These are phyloP conservation scores for Coniochaeta sp. DNA, from an alignment of 2,329 filamentous ascomycete species.

Conservation along the genomic window DNA sequence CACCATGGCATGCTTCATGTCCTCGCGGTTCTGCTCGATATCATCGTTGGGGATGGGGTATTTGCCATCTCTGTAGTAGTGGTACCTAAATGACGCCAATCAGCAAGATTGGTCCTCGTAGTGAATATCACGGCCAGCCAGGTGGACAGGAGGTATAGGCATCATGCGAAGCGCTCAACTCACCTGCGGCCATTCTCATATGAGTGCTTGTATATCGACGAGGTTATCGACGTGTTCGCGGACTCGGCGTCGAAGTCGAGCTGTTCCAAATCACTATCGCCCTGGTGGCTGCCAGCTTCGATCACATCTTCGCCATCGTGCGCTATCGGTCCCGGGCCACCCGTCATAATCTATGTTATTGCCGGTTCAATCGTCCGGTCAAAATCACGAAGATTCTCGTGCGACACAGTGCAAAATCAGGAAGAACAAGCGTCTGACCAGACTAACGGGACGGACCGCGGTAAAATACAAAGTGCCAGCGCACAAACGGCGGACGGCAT, in stretches of 20 bases:
- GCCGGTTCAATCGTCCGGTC: not conserved
- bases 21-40: slow-evolving; percentile 33
- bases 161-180: not conserved
- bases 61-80: slow-evolving; percentile 30
- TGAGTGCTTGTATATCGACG: not conserved
- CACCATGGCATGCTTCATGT: slow-evolving; percentile 34
- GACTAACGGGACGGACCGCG: not conserved
- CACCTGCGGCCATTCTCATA: not conserved
- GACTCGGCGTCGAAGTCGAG: not conserved
- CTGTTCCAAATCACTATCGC: not conserved
- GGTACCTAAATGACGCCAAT: slow-evolving; percentile 20
- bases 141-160: not conserved
- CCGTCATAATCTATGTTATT: not conserved
- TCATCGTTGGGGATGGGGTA: slow-evolving; percentile 36
- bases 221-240: not conserved
- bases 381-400: not conserved
- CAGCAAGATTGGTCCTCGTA: not conserved
- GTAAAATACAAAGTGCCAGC: not conserved
- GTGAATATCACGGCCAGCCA: not conserved
- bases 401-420: not conserved
- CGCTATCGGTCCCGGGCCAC: not conserved
- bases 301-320: not conserved
- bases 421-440: not conserved
- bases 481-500: not conserved
- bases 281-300: not conserved